Evolutionary conservation across 2,329 filamentous ascomycete species (phyloP), one percentile per base, ranked within the genome.

Genomic region (Lachnellula subtilissima): DNA sequence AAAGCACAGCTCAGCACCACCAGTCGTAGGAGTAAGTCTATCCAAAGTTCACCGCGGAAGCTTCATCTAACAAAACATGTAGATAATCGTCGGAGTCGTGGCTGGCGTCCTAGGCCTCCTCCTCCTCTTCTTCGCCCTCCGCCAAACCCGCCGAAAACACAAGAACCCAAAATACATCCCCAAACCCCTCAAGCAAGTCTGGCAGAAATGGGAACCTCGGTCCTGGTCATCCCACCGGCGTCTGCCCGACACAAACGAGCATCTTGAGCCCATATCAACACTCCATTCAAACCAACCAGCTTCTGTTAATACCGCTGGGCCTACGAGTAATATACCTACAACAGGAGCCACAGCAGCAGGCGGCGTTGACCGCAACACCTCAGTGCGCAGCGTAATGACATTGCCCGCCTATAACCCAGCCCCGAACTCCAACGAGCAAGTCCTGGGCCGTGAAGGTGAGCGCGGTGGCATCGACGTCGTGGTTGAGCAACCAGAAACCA

Each of bases 351-450:
- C 62, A 28, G 28, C 28, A 28, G 28, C 28, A 28, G 28, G 28
- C 23, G 75, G 74, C 4, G 83, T 96, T 12, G 89, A 93, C 69
- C 83, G 93, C 35, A 88, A 93, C 65, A 91, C 89, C 1, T 95
- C 90, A 8, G 80, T 97, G 47, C 86, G 93, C 54, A 96, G 91
- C n/a, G 85, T 97, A 54, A 94, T 97, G 81, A 97, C 94, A 0
- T 75, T 99, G 2, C 94, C 94, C 0, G 82, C 89, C 0, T 99
- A 99, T 71, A 86, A 88, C 2, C 81, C 80, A 15, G 84, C 83
- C 28, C 84, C 91, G 0, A 79, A 83, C 50, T 86, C 88, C 19
- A 86, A 84, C 47, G 94, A 99, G 71, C 86, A 86, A 63, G 85
- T 97, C 1, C 78, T 97, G 48, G 94, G 86, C 7, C 83, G 92